Conservation (phyloP, 1,139 yeast genomes). For the Zhuliangozyma parablackwelliae region DNA sequence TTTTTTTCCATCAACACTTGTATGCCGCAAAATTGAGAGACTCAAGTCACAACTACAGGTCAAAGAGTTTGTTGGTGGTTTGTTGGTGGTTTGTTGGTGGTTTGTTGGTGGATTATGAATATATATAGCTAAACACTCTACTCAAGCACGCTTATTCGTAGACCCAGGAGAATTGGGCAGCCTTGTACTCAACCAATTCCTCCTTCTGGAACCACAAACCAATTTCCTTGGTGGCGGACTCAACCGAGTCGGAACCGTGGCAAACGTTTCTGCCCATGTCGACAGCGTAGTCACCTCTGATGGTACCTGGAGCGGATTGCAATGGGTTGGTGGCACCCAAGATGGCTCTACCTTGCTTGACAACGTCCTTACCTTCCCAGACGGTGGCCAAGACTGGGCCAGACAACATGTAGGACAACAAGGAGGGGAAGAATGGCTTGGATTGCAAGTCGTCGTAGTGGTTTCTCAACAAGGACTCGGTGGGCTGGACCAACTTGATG, state of each 20-base stretch:
- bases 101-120: too few species aligned
- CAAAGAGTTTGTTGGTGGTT: too few species aligned
- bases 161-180: slow-evolving; percentile 81
- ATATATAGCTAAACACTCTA: too few species aligned
- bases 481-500: slow-evolving; percentile 85
- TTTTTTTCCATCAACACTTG: too few species aligned
- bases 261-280: slow-evolving; percentile 99
- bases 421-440: slow-evolving; percentile 97
- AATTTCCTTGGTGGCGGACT: slow-evolving; percentile 94
- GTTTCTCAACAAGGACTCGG: slow-evolving; percentile 81
- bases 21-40: too few species aligned
- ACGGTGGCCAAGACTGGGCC: slow-evolving; percentile 99
- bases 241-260: slow-evolving; percentile 99
- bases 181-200: slow-evolving; percentile 91
- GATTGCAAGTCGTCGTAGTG: slow-evolving; percentile 94
- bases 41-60: too few species aligned
- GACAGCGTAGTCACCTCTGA: slow-evolving; percentile 94
- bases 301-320: slow-evolving; percentile 97
- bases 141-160: slow-evolving; percentile 59
- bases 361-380: slow-evolving; percentile 99
- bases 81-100: too few species aligned
- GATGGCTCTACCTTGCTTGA: slow-evolving; percentile 95
- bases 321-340: slow-evolving; percentile 99
- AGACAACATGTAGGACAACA: slow-evolving; percentile 93
- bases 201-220: slow-evolving; percentile 97